Conservation (phyloP, 208 protist genomes). For the Leishmania amazonensis region DNA sequence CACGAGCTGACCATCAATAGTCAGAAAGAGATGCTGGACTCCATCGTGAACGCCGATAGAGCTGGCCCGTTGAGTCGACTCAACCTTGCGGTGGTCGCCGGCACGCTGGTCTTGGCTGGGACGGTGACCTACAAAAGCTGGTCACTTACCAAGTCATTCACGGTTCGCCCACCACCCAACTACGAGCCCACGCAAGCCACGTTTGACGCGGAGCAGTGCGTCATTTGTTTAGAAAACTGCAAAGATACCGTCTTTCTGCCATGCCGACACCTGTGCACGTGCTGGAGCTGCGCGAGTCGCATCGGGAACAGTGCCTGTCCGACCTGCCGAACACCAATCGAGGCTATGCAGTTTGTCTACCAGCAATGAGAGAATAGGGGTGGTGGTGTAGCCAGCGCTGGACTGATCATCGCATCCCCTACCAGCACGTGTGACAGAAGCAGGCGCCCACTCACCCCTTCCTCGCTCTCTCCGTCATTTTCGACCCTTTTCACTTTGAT, state of each 20-base stretch:
- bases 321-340: slow-evolving; percentile 41
- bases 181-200: slow-evolving; percentile 55
- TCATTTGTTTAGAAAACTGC: slow-evolving; percentile 60
- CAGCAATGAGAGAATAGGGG: slow-evolving; percentile 25
- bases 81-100: slow-evolving; percentile 24
- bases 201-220: slow-evolving; percentile 70
- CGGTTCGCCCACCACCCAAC: slow-evolving; percentile 35
- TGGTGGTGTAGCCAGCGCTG: not conserved
- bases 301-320: slow-evolving; percentile 46
- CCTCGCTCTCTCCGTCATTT: slow-evolving; percentile 1
- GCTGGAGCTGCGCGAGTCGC: slow-evolving; percentile 59
- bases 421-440: not conserved
- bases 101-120: slow-evolving; percentile 20
- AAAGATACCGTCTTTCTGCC: slow-evolving; percentile 75
- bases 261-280: slow-evolving; percentile 70
- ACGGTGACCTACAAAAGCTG: slow-evolving; percentile 37
- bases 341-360: slow-evolving; percentile 62
- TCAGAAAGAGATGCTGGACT: slow-evolving; percentile 63
- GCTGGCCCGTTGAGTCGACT: not conserved
- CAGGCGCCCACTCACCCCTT: not conserved
- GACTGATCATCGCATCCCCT: too few relatives aligned
- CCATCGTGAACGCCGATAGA: slow-evolving; percentile 19
- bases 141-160: slow-evolving; percentile 3
- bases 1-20: slow-evolving; percentile 60
- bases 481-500: not conserved